These are phyloP conservation scores for Dillenia turbinata DNA, from an alignment of 164 flowering plant species.

Conservation along the genomic window DNA sequence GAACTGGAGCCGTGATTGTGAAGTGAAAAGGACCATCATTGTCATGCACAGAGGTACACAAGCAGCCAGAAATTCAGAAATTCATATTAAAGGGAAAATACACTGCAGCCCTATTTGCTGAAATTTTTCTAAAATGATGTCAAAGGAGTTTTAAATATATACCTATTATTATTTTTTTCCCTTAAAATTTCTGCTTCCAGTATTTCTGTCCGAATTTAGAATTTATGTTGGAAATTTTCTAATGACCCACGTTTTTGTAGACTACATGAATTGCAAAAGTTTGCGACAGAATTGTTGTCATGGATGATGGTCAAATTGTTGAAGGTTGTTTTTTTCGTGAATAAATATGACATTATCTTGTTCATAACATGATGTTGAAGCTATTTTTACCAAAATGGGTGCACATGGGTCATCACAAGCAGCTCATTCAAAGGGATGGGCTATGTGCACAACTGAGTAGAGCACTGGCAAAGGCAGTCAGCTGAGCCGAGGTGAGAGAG, in stretches of 20 bases:
- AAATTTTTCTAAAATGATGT: too few species aligned
- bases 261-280: constrained; percentile 79
- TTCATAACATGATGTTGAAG: too few species aligned
- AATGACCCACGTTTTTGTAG: constrained; percentile 30
- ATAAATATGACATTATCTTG: too few species aligned
- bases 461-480: constrained; percentile 72
- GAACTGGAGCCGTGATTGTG: constrained; percentile 61
- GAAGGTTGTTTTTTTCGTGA: constrained; percentile 33
- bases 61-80: too few species aligned
- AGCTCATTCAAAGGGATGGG: constrained; percentile 70
- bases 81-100: too few species aligned
- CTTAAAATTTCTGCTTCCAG: constrained; percentile 9
- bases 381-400: constrained; percentile 3
- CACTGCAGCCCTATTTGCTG: too few species aligned
- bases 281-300: constrained; percentile 83
- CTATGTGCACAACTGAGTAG: constrained; percentile 61
- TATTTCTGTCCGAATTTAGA: too few species aligned
- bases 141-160: too few species aligned
- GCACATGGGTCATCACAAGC: constrained; percentile 75
- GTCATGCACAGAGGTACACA: constrained; percentile 78
- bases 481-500: too few species aligned
- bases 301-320: constrained; percentile 71
- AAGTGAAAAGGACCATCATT: constrained; percentile 63
- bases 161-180: background rate
- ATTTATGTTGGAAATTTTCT: background rate